These are phyloP conservation scores for Chaetomium globosum DNA, from an alignment of 2,329 filamentous ascomycete species.

Conservation along the genomic window DNA sequence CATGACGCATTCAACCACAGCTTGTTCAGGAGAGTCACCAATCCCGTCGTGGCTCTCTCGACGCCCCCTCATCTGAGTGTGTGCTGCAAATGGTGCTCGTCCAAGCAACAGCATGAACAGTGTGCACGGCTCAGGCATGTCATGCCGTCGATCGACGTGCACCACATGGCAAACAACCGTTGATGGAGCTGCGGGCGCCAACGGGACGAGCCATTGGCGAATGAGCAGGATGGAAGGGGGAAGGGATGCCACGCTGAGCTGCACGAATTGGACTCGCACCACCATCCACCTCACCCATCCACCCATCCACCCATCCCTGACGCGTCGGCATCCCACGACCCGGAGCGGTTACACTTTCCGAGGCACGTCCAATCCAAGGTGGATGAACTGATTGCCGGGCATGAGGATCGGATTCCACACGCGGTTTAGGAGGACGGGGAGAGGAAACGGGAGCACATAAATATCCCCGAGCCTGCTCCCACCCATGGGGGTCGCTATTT, in stretches of 20 bases:
- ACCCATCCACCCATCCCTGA: not conserved
- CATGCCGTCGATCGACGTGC: conserved; percentile 15
- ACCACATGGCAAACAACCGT: conserved; percentile 4
- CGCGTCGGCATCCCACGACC: conserved; percentile 12
- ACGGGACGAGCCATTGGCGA: conserved; percentile 2
- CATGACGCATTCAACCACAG: not conserved
- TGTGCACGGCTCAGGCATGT: not conserved
- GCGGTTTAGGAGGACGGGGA: not conserved
- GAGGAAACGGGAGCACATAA: conserved; percentile 21
- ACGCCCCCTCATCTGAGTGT: not conserved
- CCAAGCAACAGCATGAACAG: not conserved
- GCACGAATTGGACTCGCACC: conserved; percentile 14
- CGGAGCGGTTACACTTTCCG: conserved; percentile 9
- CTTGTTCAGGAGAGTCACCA: not conserved
- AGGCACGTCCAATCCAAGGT: conserved; percentile 5
- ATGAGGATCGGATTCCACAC: conserved; percentile 4
- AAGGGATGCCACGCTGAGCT: not conserved
- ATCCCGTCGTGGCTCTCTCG: conserved; percentile 4
- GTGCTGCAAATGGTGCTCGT: not conserved
- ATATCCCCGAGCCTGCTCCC: conserved; percentile 18
- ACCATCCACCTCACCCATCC: not conserved
- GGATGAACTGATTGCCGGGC: conserved; percentile 3
- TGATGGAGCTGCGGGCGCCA: conserved; percentile 3
- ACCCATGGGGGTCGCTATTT: too few relatives aligned
- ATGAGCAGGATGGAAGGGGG: not conserved